Evolutionary conservation across 2,329 filamentous ascomycete genomes (phyloP).

Genomic region (Harringtonia aguacate): DNA sequence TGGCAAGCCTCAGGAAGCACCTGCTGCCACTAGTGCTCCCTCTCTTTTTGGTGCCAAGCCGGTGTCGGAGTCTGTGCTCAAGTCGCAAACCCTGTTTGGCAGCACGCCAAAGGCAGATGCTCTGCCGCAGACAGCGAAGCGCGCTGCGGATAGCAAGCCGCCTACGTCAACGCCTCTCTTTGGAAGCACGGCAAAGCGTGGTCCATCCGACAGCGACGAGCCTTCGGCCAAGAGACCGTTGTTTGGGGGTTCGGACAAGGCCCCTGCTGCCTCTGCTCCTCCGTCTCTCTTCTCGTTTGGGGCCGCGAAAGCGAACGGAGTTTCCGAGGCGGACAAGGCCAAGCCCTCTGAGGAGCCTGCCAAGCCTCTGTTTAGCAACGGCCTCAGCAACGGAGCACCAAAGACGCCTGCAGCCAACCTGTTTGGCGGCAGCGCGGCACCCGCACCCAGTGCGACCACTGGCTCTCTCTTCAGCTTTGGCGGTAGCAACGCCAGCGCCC

Average conservation of each 20-base stretch:
- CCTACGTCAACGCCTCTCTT: slow-evolving; percentile 4
- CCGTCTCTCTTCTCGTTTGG: slow-evolving; percentile 7
- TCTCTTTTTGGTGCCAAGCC: slow-evolving; percentile 7
- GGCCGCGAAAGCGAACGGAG: slow-evolving; percentile 5
- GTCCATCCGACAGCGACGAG: slow-evolving; percentile 7
- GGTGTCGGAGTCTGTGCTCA: slow-evolving; percentile 11
- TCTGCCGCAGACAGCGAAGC: slow-evolving; percentile 1
- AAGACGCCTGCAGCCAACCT: slow-evolving; percentile 1
- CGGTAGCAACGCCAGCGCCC: neutral
- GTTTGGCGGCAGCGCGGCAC: slow-evolving; percentile 5
- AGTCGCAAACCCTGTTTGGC: slow-evolving; percentile 28
- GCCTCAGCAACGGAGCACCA: neutral
- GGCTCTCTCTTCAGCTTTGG: slow-evolving; percentile 9
- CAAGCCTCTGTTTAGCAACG: slow-evolving; percentile 21
- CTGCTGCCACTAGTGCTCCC: neutral
- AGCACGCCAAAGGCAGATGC: slow-evolving; percentile 17
- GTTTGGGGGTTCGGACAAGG: slow-evolving; percentile 12
- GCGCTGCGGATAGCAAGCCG: slow-evolving; percentile 3
- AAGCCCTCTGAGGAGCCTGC: slow-evolving; percentile 6
- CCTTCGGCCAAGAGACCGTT: slow-evolving; percentile 15
- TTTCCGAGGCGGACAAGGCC: neutral
- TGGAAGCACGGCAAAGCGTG: slow-evolving; percentile 8
- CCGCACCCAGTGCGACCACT: neutral
- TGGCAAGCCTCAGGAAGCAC: slow-evolving; percentile 1
- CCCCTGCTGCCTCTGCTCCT: slow-evolving; percentile 1